phyloP scores from a whole-genome alignment of 2,329 filamentous ascomycete species.

The Grosmannia serpens region DNA sequence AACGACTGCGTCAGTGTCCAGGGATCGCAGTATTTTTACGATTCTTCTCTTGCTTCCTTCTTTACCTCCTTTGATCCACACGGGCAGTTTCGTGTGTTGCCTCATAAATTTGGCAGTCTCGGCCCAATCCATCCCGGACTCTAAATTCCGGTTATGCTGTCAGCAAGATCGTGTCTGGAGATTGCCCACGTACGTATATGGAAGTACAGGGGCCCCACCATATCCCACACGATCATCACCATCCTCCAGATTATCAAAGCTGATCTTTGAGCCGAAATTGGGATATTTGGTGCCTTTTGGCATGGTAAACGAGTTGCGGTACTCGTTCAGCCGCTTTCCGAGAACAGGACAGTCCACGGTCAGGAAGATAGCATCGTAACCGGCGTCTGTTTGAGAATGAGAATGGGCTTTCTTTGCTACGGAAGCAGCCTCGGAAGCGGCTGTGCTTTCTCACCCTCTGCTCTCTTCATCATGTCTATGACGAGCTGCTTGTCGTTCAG shows the following conservation, averaged over 20 bases:
- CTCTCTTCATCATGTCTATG: conserved; percentile 22
- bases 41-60: neutral
- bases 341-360: conserved; percentile 42
- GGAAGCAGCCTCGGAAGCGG: too few species aligned
- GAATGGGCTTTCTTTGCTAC: neutral
- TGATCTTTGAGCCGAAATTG: neutral
- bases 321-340: conserved; percentile 40
- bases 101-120: conserved; percentile 35
- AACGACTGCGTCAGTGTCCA: neutral
- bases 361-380: conserved; percentile 27
- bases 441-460: conserved; percentile 4
- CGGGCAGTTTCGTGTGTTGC: conserved; percentile 32
- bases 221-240: neutral
- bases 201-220: too few species aligned
- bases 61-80: conserved; percentile 32
- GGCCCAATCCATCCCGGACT: conserved; percentile 31
- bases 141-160: neutral
- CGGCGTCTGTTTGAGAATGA: neutral
- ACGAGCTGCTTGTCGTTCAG: conserved; percentile 34
- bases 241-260: neutral
- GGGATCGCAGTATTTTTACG: neutral
- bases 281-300: conserved; percentile 27
- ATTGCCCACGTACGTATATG: too few species aligned
- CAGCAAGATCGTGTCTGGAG: neutral
- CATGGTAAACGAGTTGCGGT: conserved; percentile 37